phyloP scores from a whole-genome alignment of 306 rosid species.

The Lotus japonicus region DNA sequence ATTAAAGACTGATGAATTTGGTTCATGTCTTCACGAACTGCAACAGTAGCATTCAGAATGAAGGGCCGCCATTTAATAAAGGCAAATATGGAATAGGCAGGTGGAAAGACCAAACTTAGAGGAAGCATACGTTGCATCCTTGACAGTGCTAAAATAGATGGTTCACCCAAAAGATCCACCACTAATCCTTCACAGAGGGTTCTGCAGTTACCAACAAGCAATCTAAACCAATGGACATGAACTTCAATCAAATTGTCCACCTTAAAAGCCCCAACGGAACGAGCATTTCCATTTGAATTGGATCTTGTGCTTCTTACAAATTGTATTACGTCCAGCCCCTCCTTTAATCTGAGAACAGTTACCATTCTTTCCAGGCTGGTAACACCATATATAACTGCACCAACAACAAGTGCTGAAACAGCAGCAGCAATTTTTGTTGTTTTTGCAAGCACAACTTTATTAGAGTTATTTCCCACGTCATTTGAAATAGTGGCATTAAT shows the following conservation, averaged over 20 bases:
- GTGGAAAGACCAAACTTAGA: conserved; percentile 70
- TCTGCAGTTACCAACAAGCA: conserved; percentile 91
- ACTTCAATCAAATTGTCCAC: conserved; percentile 65
- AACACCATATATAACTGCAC: conserved; percentile 78
- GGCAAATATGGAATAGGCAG: conserved; percentile 90
- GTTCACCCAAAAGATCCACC: conserved; percentile 86
- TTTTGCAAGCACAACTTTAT: conserved; percentile 43
- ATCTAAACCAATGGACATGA: conserved; percentile 88
- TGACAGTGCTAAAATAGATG: conserved; percentile 72
- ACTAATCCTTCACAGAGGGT: conserved; percentile 71
- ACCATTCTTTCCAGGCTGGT: conserved; percentile 91
- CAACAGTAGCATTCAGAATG: conserved; percentile 45
- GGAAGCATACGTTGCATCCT: conserved; percentile 96
- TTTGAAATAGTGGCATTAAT: conserved; percentile 35
- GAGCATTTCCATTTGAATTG: conserved; percentile 85
- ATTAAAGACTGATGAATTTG: conserved; percentile 68
- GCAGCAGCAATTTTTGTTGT: conserved; percentile 76
- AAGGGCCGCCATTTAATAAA: conserved; percentile 69
- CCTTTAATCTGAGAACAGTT: conserved; percentile 73
- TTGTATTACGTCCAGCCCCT: conserved; percentile 78
- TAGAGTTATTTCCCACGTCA: conserved; percentile 40
- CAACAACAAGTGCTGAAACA: conserved; percentile 80
- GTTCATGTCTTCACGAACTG: conserved; percentile 67
- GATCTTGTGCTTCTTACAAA: conserved; percentile 70
- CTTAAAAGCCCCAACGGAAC: conserved; percentile 62